These are phyloP conservation scores for Neurospora sp. DNA, from an alignment of 495 filamentous ascomycete species.

Conservation along the genomic window DNA sequence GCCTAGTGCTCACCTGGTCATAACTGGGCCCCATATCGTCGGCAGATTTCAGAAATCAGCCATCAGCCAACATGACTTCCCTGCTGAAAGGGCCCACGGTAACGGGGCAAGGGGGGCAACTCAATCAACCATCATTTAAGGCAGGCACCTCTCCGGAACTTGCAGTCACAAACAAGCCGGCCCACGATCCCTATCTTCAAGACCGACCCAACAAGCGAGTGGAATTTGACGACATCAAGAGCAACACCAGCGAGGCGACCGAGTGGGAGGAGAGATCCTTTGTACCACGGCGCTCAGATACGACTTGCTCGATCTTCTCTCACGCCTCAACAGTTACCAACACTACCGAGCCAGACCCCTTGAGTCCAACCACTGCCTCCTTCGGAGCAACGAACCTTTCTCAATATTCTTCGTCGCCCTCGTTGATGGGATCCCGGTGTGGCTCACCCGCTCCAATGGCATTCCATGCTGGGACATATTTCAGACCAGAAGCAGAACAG, in stretches of 20 bases:
- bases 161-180: conserved; percentile 1
- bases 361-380: neutral
- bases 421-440: neutral
- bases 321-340: conserved; percentile 9
- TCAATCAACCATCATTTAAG: neutral
- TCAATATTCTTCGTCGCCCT: neutral
- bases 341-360: conserved; percentile 12
- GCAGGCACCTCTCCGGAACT: neutral
- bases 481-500: neutral
- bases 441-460: neutral
- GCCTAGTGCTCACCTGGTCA: neutral
- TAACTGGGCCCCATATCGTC: neutral
- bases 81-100: neutral
- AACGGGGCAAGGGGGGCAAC: neutral
- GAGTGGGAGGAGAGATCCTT: neutral
- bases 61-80: neutral
- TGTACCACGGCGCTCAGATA: conserved; percentile 6
- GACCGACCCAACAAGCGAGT: neutral
- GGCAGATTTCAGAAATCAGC: neutral
- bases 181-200: neutral
- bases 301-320: conserved; percentile 4
- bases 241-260: neutral
- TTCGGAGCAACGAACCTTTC: neutral
- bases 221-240: neutral
- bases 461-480: neutral